These are phyloP conservation scores for Blastomyces gilchristii DNA, from an alignment of 2,329 filamentous ascomycete species.

Conservation along the genomic window DNA sequence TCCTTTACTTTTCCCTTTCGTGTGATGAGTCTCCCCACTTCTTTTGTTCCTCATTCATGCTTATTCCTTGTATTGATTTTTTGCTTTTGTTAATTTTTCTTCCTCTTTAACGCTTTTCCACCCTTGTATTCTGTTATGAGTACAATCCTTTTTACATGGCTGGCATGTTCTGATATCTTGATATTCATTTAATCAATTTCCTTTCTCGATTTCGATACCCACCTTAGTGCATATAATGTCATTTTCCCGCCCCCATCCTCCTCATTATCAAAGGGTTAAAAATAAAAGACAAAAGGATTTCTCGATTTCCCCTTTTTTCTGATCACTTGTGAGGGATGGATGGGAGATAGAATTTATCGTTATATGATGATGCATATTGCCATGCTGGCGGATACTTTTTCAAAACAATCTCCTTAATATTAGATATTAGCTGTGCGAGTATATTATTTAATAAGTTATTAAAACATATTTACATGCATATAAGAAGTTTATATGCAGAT, in stretches of 20 bases:
- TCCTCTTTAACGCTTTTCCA: neutral
- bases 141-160: neutral
- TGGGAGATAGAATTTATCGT: neutral
- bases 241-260: neutral
- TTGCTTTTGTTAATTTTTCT: neutral
- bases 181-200: neutral
- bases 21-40: neutral
- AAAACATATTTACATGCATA: neutral
- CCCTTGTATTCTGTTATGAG: neutral
- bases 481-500: too few species aligned
- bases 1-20: neutral
- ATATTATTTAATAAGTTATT: neutral
- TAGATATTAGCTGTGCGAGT: neutral
- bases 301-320: neutral
- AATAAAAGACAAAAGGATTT: neutral
- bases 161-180: neutral
- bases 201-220: neutral
- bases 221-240: neutral
- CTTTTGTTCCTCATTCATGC: neutral
- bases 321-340: neutral
- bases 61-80: neutral
- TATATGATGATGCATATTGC: neutral
- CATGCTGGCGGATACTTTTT: neutral
- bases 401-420: neutral
- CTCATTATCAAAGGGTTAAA: neutral